Evolutionary conservation across 192 early-diverging fungal genomes (phyloP).

Genomic region (Coemansia reversa): DNA sequence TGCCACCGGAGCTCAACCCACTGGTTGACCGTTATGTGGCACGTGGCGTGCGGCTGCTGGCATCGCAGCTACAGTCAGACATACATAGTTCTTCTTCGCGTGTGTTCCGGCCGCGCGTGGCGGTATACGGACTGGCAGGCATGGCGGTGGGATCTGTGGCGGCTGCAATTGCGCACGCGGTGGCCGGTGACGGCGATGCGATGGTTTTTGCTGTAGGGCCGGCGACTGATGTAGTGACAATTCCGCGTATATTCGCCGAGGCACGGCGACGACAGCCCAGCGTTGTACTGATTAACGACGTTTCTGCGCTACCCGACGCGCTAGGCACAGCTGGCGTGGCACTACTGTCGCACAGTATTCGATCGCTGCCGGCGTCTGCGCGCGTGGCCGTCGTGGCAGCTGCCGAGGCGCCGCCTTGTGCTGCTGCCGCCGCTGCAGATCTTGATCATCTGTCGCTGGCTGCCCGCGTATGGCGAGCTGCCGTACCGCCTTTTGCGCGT

Average conservation of each 20-base stretch:
- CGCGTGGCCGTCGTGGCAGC: slow-evolving; percentile 61
- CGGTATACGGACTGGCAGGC: slow-evolving; percentile 58
- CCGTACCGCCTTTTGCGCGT: slow-evolving; percentile 18
- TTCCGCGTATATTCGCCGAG: slow-evolving; percentile 61
- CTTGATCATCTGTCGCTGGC: slow-evolving; percentile 1
- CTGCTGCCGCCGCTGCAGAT: slow-evolving; percentile 5
- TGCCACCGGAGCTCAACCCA: slow-evolving; percentile 2
- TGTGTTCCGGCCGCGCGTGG: slow-evolving; percentile 60
- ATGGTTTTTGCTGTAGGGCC: slow-evolving; percentile 56
- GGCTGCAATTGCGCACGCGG: slow-evolving; percentile 53
- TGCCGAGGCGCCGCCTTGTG: slow-evolving; percentile 44
- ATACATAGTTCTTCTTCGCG: slow-evolving; percentile 3
- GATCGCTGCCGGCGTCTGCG: slow-evolving; percentile 49
- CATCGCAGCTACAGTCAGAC: slow-evolving; percentile 18
- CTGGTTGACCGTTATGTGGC: slow-evolving; percentile 4
- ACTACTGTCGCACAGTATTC: slow-evolving; percentile 56
- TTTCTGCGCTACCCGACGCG: slow-evolving; percentile 56
- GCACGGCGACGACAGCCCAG: slow-evolving; percentile 61
- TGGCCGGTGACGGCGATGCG: slow-evolving; percentile 60
- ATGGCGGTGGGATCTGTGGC: slow-evolving; percentile 63
- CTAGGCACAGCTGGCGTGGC: slow-evolving; percentile 46
- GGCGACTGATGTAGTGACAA: slow-evolving; percentile 48
- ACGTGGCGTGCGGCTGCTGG: slow-evolving; percentile 9
- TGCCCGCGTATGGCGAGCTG: slow-evolving; percentile 14
- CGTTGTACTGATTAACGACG: slow-evolving; percentile 60